A percentile compares a stretch with the other conserved stretches of the same genome.
phyloP scores from a whole-genome alignment of 768 basidiomycete species.

The Trametes sanguinea region DNA sequence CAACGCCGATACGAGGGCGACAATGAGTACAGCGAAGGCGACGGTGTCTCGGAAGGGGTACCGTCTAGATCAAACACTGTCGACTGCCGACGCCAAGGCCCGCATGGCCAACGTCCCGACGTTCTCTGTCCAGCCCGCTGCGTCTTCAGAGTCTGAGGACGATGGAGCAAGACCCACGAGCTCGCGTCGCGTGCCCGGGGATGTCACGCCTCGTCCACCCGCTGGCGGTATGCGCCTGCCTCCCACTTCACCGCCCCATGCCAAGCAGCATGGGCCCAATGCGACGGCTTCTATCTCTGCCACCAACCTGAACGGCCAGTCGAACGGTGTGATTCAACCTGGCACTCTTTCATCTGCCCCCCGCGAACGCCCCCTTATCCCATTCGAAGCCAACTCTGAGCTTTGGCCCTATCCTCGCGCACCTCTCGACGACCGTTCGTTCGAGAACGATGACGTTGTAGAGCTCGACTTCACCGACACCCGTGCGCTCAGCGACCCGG shows the following conservation, averaged over 20 bases:
- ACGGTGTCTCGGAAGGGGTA: slow-evolving; percentile 25
- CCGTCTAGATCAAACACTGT: slow-evolving; percentile 24
- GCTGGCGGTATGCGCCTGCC: slow-evolving; percentile 27
- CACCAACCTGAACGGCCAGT: slow-evolving; percentile 9
- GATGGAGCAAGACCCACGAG: not conserved
- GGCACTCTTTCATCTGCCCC: slow-evolving; percentile 1
- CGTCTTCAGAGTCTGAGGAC: slow-evolving; percentile 13
- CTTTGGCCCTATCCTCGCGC: slow-evolving; percentile 70
- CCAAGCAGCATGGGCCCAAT: not conserved
- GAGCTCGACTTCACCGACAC: slow-evolving; percentile 78
- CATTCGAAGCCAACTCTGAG: slow-evolving; percentile 65
- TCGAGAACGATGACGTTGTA: slow-evolving; percentile 57
- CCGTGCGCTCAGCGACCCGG: slow-evolving; percentile 69
- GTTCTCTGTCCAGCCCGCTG: slow-evolving; percentile 16
- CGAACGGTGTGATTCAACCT: not conserved
- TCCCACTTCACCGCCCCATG: slow-evolving; percentile 11
- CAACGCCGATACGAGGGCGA: slow-evolving; percentile 38
- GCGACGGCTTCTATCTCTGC: not conserved
- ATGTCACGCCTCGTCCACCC: slow-evolving; percentile 66
- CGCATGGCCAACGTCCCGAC: slow-evolving; percentile 13
- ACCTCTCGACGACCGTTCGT: slow-evolving; percentile 40
- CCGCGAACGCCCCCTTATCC: slow-evolving; percentile 43
- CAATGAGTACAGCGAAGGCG: slow-evolving; percentile 37
- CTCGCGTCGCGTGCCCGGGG: slow-evolving; percentile 35
- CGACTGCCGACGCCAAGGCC: slow-evolving; percentile 6